These are phyloP conservation scores for Symbiodinium pilosum DNA, from an alignment of 73 alveolate species.

Conservation along the genomic window DNA sequence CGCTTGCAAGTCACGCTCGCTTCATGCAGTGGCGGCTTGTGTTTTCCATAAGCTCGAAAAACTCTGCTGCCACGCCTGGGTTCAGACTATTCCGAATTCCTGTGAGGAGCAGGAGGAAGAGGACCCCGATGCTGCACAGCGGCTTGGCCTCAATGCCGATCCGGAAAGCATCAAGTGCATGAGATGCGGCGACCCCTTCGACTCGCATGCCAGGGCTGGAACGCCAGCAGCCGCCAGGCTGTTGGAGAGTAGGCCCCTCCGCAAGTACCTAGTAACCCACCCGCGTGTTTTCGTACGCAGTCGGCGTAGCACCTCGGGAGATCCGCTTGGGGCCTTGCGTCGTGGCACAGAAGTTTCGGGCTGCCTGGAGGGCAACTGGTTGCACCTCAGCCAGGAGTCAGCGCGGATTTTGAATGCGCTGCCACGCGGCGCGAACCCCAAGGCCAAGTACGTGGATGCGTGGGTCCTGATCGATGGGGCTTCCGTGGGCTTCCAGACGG, in stretches of 20 bases:
- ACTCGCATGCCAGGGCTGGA: constrained; percentile 52
- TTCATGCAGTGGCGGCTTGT: too few species aligned
- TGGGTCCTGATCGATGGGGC: constrained; percentile 89
- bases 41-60: too few species aligned
- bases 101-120: not conserved
- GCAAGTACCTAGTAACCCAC: constrained; percentile 3
- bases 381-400: constrained; percentile 45
- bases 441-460: constrained; percentile 44
- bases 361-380: constrained; percentile 70
- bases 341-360: constrained; percentile 78
- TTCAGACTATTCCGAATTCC: too few species aligned
- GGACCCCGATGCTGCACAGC: not conserved
- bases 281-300: constrained; percentile 75
- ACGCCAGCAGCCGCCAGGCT: constrained; percentile 32
- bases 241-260: constrained; percentile 59
- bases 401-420: constrained; percentile 74
- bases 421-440: not conserved
- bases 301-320: constrained; percentile 70
- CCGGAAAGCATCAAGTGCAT: constrained; percentile 87
- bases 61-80: too few species aligned
- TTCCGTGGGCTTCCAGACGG: constrained; percentile 51
- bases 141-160: constrained; percentile 58
- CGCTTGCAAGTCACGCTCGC: too few species aligned
- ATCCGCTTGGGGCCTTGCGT: constrained; percentile 56
- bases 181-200: constrained; percentile 86